These are phyloP conservation scores for Madurella mycetomatis DNA, from an alignment of 2,329 filamentous ascomycete species.

Conservation along the genomic window DNA sequence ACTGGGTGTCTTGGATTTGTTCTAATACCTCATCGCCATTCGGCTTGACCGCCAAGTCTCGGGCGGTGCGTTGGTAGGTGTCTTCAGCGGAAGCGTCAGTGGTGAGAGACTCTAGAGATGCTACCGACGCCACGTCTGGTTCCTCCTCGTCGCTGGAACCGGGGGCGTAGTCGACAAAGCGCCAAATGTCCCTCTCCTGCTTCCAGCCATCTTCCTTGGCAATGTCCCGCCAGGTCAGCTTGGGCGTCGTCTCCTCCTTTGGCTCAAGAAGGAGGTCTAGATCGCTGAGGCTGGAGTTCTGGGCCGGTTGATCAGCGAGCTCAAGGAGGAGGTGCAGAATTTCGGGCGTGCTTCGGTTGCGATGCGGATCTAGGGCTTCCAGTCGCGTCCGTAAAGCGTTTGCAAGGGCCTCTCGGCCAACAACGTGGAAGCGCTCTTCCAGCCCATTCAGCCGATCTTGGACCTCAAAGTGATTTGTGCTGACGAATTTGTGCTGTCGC, in stretches of 20 bases:
- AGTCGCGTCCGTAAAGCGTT: conserved; percentile 54
- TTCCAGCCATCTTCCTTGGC: conserved; percentile 70
- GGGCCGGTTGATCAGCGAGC: conserved; percentile 73
- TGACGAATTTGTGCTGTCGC: conserved; percentile 52
- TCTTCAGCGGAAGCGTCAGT: conserved; percentile 34
- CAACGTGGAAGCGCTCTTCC: conserved; percentile 80
- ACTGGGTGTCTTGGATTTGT: conserved; percentile 39
- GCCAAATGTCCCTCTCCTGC: conserved; percentile 65
- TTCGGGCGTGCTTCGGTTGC: conserved; percentile 70
- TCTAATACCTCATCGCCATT: conserved; percentile 31
- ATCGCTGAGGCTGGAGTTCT: conserved; percentile 61
- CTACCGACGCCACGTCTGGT: conserved; percentile 35
- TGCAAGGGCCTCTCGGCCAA: conserved; percentile 74
- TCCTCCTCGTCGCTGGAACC: conserved; percentile 59
- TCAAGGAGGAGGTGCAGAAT: conserved; percentile 72
- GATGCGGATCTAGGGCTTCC: conserved; percentile 26
- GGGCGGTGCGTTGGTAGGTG: conserved; percentile 14
- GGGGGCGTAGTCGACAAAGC: conserved; percentile 62
- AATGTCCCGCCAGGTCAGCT: conserved; percentile 75
- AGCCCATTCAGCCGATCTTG: conserved; percentile 62
- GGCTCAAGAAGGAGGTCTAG: conserved; percentile 52
- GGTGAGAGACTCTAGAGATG: conserved; percentile 31
- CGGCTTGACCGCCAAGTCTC: conserved; percentile 19
- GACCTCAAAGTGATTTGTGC: conserved; percentile 74
- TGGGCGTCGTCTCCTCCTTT: conserved; percentile 39